Base-by-base conservation (phyloP, 1,284 basidiomycete genomes). In the Leccinum ambiguum region DNA sequence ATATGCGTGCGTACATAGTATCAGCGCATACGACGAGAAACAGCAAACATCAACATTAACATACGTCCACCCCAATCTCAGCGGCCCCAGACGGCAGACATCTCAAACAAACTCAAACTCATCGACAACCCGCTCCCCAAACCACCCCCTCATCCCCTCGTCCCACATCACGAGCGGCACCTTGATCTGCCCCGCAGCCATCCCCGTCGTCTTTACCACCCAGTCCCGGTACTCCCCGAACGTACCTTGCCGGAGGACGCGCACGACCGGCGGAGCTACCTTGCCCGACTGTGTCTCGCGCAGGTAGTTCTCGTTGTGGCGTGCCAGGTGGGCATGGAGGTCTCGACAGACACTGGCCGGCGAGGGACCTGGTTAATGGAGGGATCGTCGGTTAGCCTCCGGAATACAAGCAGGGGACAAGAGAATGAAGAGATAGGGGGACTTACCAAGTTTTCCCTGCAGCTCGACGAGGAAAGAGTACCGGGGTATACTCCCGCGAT, bases 161-260 rank as follows among this genome's bases (percentile, higher is more conserved):
- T 68, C 65, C 64, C 59, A 69, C 5, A 66, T 56, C 26, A 73
- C 66, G 23, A 54, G n/a, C 0, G 70, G 71, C n/a, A 71, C 67
- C 60, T 74, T 75, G 36, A 68, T 64, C 36, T 69, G 66, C 2
- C 67, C 68, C 10, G 66, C 62, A 45, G 61, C 66, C 58, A 64
- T 59, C 26, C 67, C 67, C 16, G 63, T 64, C 57, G 56, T 54
- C 2, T 62, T 57, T 16, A 70, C 50, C 57, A 68, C 69, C 70
- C 67, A 72, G 36, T 68, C 66, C 14, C 67, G 64, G 21, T 65
- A 73, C 26, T 71, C 65, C 11, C 66, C 16, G 62, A 71, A 74
- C 9, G 70, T 69, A n/a, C 70, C 70, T 30, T 39, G 67, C 6
- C 59, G 59, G 9, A 73, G 66, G 0, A 74, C 65, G 10, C 66